phyloP scores from a whole-genome alignment of 2,329 filamentous ascomycete genomes.

The Zasmidium angulare region DNA sequence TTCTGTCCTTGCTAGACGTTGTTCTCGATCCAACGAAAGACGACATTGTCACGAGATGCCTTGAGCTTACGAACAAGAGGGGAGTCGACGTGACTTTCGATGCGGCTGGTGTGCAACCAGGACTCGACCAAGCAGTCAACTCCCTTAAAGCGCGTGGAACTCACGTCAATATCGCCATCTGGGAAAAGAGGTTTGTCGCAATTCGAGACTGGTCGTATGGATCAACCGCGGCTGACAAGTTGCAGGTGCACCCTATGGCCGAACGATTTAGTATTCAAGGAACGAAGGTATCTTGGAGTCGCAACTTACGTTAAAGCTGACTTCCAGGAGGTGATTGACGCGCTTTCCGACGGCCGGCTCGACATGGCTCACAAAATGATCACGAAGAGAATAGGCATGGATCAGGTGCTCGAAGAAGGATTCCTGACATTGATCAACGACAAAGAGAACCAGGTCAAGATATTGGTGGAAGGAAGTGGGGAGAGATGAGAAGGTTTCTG shows the following conservation, averaged over 20 bases:
- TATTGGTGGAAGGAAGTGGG: slow-evolving; percentile 40
- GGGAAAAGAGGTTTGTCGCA: slow-evolving; percentile 47
- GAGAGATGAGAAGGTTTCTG: slow-evolving; percentile 6
- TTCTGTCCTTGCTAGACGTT: slow-evolving; percentile 32
- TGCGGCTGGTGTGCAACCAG: slow-evolving; percentile 54
- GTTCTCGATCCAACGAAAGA: slow-evolving; percentile 53
- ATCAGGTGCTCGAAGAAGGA: slow-evolving; percentile 48
- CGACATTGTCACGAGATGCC: slow-evolving; percentile 47
- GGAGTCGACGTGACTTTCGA: slow-evolving; percentile 55
- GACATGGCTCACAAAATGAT: slow-evolving; percentile 49
- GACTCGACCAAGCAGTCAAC: slow-evolving; percentile 50
- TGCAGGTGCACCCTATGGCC: slow-evolving; percentile 46
- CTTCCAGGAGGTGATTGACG: slow-evolving; percentile 50
- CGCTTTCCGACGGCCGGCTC: slow-evolving; percentile 43
- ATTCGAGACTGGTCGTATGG: no score
- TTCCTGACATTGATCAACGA: slow-evolving; percentile 50
- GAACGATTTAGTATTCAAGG: slow-evolving; percentile 55
- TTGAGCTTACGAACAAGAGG: slow-evolving; percentile 44
- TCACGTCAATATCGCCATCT: slow-evolving; percentile 57
- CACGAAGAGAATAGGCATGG: slow-evolving; percentile 48
- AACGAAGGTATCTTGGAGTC: slow-evolving; percentile 53
- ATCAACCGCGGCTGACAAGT: background rate
- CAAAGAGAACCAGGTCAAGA: slow-evolving; percentile 52
- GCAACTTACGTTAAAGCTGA: slow-evolving; percentile 54
- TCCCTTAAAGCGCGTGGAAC: slow-evolving; percentile 52